These are phyloP conservation scores for sweet orange (Citrus sinensis) DNA, from an alignment of 345 rosid genomes.

Conservation along the genomic window DVS_A1.0 CM039168.1:21275001-21275500, in stretches of 20 bases:
- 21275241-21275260: slow-evolving; percentile 18
- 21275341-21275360: slow-evolving; percentile 69
- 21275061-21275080: slow-evolving; percentile 46
- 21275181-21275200: not conserved
- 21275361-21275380: slow-evolving; percentile 94
- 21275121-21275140: slow-evolving; percentile 53
- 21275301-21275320: slow-evolving; percentile 21
- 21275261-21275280: slow-evolving; percentile 23
- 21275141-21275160: slow-evolving; percentile 6
- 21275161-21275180: not conserved
- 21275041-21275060: slow-evolving; percentile 59
- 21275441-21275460: not conserved
- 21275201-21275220: slow-evolving; percentile 27
- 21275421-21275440: slow-evolving; percentile 10
- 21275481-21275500: not conserved
- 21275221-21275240: slow-evolving; percentile 16
- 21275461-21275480: not conserved
- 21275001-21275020: slow-evolving; percentile 38
- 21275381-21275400: slow-evolving; percentile 94
- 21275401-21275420: slow-evolving; percentile 50
- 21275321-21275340: slow-evolving; percentile 32
- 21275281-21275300: slow-evolving; percentile 28
- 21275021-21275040: slow-evolving; percentile 48
- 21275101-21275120: slow-evolving; percentile 27
- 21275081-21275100: slow-evolving; percentile 35